phyloP scores from a whole-genome alignment of 116 monocot genomes.

The Iris pallida region DNA sequence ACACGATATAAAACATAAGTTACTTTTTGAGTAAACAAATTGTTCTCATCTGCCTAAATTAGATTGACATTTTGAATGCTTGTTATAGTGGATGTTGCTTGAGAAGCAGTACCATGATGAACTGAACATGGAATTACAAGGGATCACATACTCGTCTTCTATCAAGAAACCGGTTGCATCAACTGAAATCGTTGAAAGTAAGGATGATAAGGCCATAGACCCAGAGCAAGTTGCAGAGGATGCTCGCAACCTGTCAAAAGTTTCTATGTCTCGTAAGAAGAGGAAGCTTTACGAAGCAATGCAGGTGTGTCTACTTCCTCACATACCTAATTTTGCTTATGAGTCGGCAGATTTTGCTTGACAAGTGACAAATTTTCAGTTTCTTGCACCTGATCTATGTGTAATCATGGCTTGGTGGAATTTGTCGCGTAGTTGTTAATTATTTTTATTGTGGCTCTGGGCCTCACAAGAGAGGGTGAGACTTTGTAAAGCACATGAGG shows the following conservation, averaged over 20 bases:
- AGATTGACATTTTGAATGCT: neutral
- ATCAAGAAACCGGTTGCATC: constrained; percentile 22
- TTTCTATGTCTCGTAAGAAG: constrained; percentile 73
- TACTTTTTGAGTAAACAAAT: neutral
- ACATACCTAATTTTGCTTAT: neutral
- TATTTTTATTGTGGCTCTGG: no score
- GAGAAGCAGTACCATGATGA: constrained; percentile 86
- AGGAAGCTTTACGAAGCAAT: constrained; percentile 81
- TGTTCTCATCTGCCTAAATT: neutral
- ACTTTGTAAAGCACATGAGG: no score
- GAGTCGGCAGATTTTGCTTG: no score
- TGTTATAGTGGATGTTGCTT: constrained; percentile 7
- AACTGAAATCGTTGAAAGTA: constrained; percentile 11
- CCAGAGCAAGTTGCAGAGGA: constrained; percentile 38
- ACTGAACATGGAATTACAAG: constrained; percentile 69
- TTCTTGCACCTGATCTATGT: no score
- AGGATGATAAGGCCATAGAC: constrained; percentile 12
- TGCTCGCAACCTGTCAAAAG: constrained; percentile 35
- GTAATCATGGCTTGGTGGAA: no score
- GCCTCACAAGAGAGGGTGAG: no score
- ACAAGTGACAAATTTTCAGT: neutral
- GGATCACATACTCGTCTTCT: constrained; percentile 54
- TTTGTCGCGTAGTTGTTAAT: no score
- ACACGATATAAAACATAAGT: neutral
- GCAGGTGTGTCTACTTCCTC: constrained; percentile 41